A percentile compares a stretch with the other conserved stretches of the same genome.
These are phyloP conservation scores for Solanum chiquidenum DNA, from an alignment of 257 asterid genomes.

Conservation along the genomic window DNA sequence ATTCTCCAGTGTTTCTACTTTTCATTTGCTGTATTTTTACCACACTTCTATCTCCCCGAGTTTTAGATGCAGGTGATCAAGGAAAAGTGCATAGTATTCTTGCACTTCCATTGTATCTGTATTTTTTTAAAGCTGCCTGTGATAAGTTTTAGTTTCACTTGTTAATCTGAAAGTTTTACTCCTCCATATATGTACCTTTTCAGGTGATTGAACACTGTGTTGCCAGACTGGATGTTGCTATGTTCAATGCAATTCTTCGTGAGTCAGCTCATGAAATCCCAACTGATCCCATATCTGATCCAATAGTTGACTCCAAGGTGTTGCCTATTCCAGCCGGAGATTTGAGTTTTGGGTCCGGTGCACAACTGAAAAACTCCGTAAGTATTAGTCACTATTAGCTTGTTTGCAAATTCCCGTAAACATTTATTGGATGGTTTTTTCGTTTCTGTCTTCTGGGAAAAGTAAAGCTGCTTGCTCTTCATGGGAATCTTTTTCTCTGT, in stretches of 20 bases:
- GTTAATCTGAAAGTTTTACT: neutral
- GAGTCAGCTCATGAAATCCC: slow-evolving; percentile 97
- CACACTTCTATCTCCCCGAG: neutral
- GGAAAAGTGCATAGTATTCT: neutral
- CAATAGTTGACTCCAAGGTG: slow-evolving; percentile 86
- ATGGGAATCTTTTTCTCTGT: neutral
- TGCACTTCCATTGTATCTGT: neutral
- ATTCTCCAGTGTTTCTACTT: neutral
- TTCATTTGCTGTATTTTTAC: neutral
- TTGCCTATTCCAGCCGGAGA: slow-evolving; percentile 98
- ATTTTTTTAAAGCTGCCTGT: neutral
- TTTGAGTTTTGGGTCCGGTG: slow-evolving; percentile 94
- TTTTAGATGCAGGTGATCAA: neutral
- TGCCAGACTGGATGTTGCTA: slow-evolving; percentile 86
- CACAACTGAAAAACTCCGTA: slow-evolving; percentile 86
- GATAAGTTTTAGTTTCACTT: neutral
- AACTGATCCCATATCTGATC: slow-evolving; percentile 97
- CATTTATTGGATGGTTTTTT: neutral
- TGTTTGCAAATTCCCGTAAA: neutral
- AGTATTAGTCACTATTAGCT: slow-evolving; percentile 9
- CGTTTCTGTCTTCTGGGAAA: neutral
- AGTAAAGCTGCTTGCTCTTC: neutral
- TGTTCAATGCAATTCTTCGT: slow-evolving; percentile 95
- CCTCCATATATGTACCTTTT: neutral
- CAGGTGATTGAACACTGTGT: slow-evolving; percentile 92